phyloP scores from a whole-genome alignment of 2,329 filamentous ascomycete genomes.

The Pyrenochaeta sp. region DNA sequence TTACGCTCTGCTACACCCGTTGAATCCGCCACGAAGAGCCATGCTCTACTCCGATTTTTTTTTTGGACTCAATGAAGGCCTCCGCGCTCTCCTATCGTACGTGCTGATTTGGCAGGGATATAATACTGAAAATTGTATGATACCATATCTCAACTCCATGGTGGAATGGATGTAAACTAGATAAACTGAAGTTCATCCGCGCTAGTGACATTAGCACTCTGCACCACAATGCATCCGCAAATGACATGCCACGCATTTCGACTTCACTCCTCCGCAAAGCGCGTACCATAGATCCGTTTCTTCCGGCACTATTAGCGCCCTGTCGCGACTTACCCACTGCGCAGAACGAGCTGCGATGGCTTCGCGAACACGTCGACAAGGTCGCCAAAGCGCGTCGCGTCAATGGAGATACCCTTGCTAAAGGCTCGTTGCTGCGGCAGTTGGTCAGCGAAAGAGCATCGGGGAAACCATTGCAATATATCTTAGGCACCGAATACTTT shows the following conservation, averaged over 20 bases:
- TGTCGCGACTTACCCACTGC: slow-evolving; percentile 72
- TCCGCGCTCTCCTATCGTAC: background rate
- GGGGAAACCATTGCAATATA: slow-evolving; percentile 88
- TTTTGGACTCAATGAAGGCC: background rate
- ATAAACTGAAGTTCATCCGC: background rate
- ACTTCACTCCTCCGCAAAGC: slow-evolving; percentile 66
- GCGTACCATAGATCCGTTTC: slow-evolving; percentile 61
- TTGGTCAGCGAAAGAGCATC: slow-evolving; percentile 52
- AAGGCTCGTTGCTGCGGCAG: slow-evolving; percentile 31
- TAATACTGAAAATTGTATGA: background rate
- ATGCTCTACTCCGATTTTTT: background rate
- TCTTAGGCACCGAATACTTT: slow-evolving; percentile 89
- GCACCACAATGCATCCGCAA: slow-evolving; percentile 9
- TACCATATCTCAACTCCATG: background rate
- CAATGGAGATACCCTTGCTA: slow-evolving; percentile 25
- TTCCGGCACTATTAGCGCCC: slow-evolving; percentile 68
- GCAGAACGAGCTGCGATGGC: slow-evolving; percentile 76
- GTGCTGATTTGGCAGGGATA: background rate
- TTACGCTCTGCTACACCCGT: background rate
- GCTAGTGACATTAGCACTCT: slow-evolving; percentile 7
- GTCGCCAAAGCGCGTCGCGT: slow-evolving; percentile 30
- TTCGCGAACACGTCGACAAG: slow-evolving; percentile 64
- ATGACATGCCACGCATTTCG: slow-evolving; percentile 65
- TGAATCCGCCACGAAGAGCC: background rate
- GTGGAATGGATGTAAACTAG: background rate